A percentile compares a stretch with the other conserved stretches of the same genome.
Conservation (phyloP, 2,329 filamentous ascomycete species). For the Boeremia lycopersici region DNA sequence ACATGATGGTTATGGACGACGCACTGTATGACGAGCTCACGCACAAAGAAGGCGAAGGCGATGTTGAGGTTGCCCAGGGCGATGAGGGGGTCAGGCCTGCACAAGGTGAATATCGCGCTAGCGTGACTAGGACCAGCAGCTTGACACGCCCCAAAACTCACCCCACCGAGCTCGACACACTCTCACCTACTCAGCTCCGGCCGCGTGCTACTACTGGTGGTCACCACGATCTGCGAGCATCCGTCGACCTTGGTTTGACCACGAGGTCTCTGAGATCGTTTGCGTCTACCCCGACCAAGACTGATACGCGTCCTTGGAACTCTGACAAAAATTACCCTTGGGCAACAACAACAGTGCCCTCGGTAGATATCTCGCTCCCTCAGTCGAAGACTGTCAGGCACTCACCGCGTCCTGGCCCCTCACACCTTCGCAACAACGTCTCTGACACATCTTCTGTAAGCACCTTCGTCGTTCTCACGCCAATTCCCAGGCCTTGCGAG, state of each 20-base stretch:
- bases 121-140: slow-evolving; percentile 13
- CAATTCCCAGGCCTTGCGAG: not conserved
- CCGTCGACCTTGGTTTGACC: slow-evolving; percentile 29
- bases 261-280: slow-evolving; percentile 38
- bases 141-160: slow-evolving; percentile 25
- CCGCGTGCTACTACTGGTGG: slow-evolving; percentile 31
- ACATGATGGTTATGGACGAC: slow-evolving; percentile 43
- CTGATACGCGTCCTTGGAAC: slow-evolving; percentile 55
- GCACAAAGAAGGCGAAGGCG: slow-evolving; percentile 24
- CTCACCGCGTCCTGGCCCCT: slow-evolving; percentile 40
- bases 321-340: slow-evolving; percentile 55
- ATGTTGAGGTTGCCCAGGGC: slow-evolving; percentile 7
- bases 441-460: slow-evolving; percentile 33
- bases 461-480: slow-evolving; percentile 26
- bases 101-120: slow-evolving; percentile 21
- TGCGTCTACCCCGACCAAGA: slow-evolving; percentile 30
- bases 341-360: slow-evolving; percentile 45
- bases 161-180: slow-evolving; percentile 33
- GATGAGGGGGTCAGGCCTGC: slow-evolving; percentile 11
- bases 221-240: slow-evolving; percentile 21
- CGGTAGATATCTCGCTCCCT: slow-evolving; percentile 50
- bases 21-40: slow-evolving; percentile 42
- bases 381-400: slow-evolving; percentile 34
- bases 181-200: slow-evolving; percentile 31
- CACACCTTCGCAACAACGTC: slow-evolving; percentile 37